Evolutionary conservation across 1,284 basidiomycete genomes (phyloP).

Genomic region (Moesziomyces sp.): DNA sequence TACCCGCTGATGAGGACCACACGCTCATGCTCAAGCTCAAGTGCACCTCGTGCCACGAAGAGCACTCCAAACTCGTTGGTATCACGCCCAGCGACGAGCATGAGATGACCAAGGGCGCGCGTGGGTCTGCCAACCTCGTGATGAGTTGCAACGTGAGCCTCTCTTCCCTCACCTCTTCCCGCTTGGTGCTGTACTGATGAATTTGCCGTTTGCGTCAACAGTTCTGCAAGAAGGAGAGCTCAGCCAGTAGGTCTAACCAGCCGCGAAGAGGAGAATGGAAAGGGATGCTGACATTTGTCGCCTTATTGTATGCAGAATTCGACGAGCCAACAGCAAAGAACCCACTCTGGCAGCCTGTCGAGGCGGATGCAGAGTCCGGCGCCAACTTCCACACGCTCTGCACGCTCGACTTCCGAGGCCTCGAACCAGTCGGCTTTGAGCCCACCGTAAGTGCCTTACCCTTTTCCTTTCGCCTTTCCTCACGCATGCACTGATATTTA

Average conservation of each 20-base stretch:
- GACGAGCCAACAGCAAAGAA: slow-evolving; percentile 59
- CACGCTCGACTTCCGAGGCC: slow-evolving; percentile 61
- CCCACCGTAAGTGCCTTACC: slow-evolving; percentile 24
- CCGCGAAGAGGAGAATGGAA: too few species aligned
- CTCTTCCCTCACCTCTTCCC: not conserved
- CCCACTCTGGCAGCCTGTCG: slow-evolving; percentile 48
- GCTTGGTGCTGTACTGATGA: too few species aligned
- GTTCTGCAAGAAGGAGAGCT: slow-evolving; percentile 60
- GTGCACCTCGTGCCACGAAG: slow-evolving; percentile 65
- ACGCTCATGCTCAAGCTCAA: slow-evolving; percentile 56
- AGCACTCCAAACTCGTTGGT: slow-evolving; percentile 58
- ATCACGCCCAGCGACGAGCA: slow-evolving; percentile 49
- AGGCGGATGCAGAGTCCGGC: slow-evolving; percentile 21
- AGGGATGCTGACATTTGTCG: not conserved
- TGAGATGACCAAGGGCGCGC: slow-evolving; percentile 56
- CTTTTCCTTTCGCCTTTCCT: not conserved
- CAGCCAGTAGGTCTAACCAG: slow-evolving; percentile 35
- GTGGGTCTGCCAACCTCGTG: slow-evolving; percentile 61
- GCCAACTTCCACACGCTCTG: slow-evolving; percentile 58
- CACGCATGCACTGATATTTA: not conserved
- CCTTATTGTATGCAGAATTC: slow-evolving; percentile 41
- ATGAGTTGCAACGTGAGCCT: slow-evolving; percentile 49
- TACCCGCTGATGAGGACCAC: slow-evolving; percentile 56
- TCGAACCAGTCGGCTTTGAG: slow-evolving; percentile 55
- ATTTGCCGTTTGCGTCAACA: not conserved